Conservation (phyloP, 2,329 filamentous ascomycete species). For the Talaromyces sp. region DNA sequence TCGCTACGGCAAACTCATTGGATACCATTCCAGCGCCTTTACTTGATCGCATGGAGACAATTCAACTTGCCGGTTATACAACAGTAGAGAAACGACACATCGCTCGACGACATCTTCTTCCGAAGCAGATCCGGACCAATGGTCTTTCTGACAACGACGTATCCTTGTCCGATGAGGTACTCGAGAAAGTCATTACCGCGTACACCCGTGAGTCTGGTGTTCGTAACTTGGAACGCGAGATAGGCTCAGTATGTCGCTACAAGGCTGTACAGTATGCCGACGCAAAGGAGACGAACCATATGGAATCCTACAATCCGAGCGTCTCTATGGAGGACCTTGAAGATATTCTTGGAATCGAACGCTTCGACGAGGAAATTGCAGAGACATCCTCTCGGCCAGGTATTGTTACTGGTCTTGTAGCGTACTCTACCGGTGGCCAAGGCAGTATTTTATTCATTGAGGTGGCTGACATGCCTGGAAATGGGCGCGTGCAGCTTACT, state of each 20-base stretch:
- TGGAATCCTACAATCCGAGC: constrained; percentile 67
- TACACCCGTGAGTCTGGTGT: constrained; percentile 97
- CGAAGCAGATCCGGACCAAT: constrained; percentile 90
- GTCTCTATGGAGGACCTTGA: constrained; percentile 80
- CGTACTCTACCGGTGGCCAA: constrained; percentile 87
- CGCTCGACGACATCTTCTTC: constrained; percentile 85
- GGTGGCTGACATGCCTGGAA: constrained; percentile 93
- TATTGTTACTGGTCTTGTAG: constrained; percentile 92
- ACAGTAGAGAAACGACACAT: constrained; percentile 97
- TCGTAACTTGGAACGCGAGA: constrained; percentile 90
- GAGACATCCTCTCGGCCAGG: constrained; percentile 79
- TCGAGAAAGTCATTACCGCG: constrained; percentile 91
- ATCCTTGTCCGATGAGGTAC: constrained; percentile 72
- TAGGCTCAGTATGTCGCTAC: constrained; percentile 87
- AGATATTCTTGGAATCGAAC: constrained; percentile 85
- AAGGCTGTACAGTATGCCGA: constrained; percentile 96
- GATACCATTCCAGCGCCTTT: constrained; percentile 94
- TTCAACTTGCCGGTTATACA: constrained; percentile 89
- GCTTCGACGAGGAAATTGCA: constrained; percentile 92
- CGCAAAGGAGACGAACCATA: constrained; percentile 69
- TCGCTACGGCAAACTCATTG: constrained; percentile 90
- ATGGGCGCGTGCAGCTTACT: constrained; percentile 86
- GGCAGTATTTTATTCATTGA: constrained; percentile 98
- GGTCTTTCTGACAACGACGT: constrained; percentile 76
- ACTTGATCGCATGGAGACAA: constrained; percentile 95